phyloP scores from a whole-genome alignment of 352 stramenopile genomes.

The Pythium phragmiticola region DNA sequence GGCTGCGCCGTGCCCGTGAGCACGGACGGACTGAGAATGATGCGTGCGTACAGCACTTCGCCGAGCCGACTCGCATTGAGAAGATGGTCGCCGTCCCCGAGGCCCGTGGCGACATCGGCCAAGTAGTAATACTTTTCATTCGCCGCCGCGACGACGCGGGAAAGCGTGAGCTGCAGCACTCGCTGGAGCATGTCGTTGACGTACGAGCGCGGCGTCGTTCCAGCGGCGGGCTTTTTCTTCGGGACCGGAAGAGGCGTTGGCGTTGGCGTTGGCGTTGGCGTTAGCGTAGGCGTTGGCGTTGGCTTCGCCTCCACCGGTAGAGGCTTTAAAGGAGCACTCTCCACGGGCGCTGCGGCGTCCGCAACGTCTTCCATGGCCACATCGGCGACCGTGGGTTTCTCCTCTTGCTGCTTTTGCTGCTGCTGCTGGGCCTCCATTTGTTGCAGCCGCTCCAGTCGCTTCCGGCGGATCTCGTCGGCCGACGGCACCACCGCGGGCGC shows the following conservation, averaged over 20 bases:
- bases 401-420: slow-evolving; percentile 20
- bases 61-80: slow-evolving; percentile 45
- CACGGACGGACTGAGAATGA: slow-evolving; percentile 52
- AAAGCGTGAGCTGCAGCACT: slow-evolving; percentile 64
- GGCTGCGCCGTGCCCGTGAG: slow-evolving; percentile 53
- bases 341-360: neutral
- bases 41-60: slow-evolving; percentile 73
- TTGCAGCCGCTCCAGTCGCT: slow-evolving; percentile 61
- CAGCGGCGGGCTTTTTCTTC: slow-evolving; percentile 30
- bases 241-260: slow-evolving; percentile 2
- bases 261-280: neutral
- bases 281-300: too few relatives aligned
- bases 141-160: slow-evolving; percentile 23
- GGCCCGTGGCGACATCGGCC: slow-evolving; percentile 28
- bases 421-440: slow-evolving; percentile 51
- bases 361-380: slow-evolving; percentile 24
- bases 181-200: slow-evolving; percentile 80
- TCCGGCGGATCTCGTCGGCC: slow-evolving; percentile 35
- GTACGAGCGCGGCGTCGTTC: slow-evolving; percentile 38
- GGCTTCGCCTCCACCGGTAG: too few relatives aligned
- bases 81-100: slow-evolving; percentile 15
- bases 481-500: slow-evolving; percentile 27
- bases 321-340: neutral
- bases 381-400: slow-evolving; percentile 17
- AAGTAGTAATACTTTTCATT: slow-evolving; percentile 46